These are phyloP conservation scores for Clonostachys rhizophaga DNA, from an alignment of 2,329 filamentous ascomycete genomes.

Conservation along the genomic window DNA sequence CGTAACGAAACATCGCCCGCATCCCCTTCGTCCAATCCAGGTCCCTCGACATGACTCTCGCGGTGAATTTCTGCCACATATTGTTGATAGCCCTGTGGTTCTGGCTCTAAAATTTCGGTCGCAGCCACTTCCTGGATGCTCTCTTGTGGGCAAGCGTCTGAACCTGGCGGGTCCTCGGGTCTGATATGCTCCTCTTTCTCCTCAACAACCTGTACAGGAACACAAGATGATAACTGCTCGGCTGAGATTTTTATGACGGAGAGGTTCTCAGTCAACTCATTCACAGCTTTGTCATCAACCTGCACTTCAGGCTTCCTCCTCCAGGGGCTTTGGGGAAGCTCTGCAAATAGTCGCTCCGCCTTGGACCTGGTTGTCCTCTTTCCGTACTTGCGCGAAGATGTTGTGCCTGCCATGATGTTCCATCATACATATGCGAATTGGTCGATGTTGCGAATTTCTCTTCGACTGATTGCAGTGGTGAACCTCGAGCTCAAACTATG, in stretches of 20 bases:
- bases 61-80: background rate
- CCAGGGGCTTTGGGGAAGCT: slow-evolving; percentile 45
- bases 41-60: background rate
- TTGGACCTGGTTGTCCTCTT: slow-evolving; percentile 40
- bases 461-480: background rate
- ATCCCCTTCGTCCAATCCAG: background rate
- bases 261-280: slow-evolving; percentile 1
- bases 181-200: too few species aligned
- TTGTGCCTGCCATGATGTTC: slow-evolving; percentile 37
- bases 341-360: slow-evolving; percentile 42
- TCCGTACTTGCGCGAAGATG: slow-evolving; percentile 43
- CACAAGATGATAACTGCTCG: background rate
- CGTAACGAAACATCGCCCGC: slow-evolving; percentile 23
- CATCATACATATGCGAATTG: background rate
- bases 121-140: background rate
- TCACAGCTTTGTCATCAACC: background rate
- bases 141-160: background rate
- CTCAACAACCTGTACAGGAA: too few species aligned
- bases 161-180: background rate
- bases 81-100: background rate
- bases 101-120: too few species aligned
- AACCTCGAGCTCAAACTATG: background rate
- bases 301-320: slow-evolving; percentile 14
- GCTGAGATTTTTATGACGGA: background rate
- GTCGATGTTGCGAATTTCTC: too few species aligned